phyloP scores from a whole-genome alignment of 495 filamentous ascomycete genomes.

The Hypoxylon crocopeplum region DNA sequence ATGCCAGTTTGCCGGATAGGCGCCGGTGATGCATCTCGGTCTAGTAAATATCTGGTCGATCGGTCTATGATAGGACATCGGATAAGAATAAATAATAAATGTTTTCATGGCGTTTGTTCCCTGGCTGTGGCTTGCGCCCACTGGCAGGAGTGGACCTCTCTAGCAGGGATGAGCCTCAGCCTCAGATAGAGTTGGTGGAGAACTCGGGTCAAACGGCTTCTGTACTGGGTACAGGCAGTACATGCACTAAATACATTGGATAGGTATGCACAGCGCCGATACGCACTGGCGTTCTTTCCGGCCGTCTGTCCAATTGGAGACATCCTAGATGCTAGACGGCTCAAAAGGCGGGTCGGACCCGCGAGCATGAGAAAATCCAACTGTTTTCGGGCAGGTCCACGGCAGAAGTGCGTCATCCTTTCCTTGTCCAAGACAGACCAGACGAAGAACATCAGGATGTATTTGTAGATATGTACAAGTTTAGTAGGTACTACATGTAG shows the following conservation, averaged over 20 bases:
- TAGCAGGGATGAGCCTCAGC: constrained; percentile 4
- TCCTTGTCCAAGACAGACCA: constrained; percentile 14
- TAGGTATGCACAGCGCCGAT: constrained; percentile 13
- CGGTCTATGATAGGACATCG: too few relatives aligned
- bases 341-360: constrained; percentile 21
- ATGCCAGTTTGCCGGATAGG: too few relatives aligned
- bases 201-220: constrained; percentile 24
- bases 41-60: too few relatives aligned
- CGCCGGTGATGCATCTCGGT: too few relatives aligned
- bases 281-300: constrained; percentile 9
- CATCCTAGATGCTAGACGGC: constrained; percentile 5
- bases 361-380: constrained; percentile 7
- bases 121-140: not conserved
- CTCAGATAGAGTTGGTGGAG: constrained; percentile 2
- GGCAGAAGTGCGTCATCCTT: constrained; percentile 27
- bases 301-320: constrained; percentile 23
- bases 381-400: constrained; percentile 10
- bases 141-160: not conserved
- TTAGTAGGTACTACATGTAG: too few relatives aligned
- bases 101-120: not conserved
- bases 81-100: too few relatives aligned
- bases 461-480: too few relatives aligned
- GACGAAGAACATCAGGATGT: too few relatives aligned
- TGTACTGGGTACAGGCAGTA: too few relatives aligned
- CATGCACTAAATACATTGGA: too few relatives aligned